Base-by-base conservation (phyloP, 805 yeast species). In the Maudiozyma pseudohumilis region DNA sequence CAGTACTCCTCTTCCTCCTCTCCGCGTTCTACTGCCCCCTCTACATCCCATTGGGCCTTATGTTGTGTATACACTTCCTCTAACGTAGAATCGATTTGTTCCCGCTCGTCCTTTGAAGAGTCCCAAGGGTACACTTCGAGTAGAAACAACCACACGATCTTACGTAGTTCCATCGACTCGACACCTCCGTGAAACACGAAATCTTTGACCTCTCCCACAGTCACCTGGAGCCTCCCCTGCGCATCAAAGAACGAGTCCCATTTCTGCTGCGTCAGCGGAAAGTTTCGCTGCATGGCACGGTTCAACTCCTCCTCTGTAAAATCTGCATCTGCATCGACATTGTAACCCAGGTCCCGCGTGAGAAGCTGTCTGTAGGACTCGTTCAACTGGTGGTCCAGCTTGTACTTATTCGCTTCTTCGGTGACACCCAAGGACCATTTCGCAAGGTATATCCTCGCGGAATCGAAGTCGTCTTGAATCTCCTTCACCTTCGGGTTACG, bases 391-490 rank as follows among this genome's bases (percentile, higher is more conserved):
- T 42, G 73, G 68, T 34, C 36, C 16, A 56, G 42, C 58, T 63
- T 49, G 40, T 67, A 59, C 39, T 74, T 72, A 47, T 77, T 87
- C 2, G 95, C 92, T 56, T 89, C 94, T 49, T 87, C 88, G 49
- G 89, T 92, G 8, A 92, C 92, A 21, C 85, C 85, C 48, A 85
- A 71, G 0, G 97, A 96, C 97, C 97, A 92, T 63, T 87, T 88
- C 4, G 97, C 97, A 41, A 89, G 66, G 56, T 86, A 89, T 4
- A 87, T 81, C 38, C 88, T 72, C 0, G 97, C 97, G 36, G 89
- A 77, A 53, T 88, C 97, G 55, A 88, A 92, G 44, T 89, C 97
- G 45, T 85, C 55, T 40, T 92, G 84, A 19, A 89, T 74, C 39
- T 70, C 74, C 49, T 70, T 72, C 10, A 89, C 94, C 49, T 85